Evolutionary conservation across 192 early-diverging fungal genomes (phyloP), one percentile per base, ranked within the genome.

Genomic region (Podila epigama): DNA sequence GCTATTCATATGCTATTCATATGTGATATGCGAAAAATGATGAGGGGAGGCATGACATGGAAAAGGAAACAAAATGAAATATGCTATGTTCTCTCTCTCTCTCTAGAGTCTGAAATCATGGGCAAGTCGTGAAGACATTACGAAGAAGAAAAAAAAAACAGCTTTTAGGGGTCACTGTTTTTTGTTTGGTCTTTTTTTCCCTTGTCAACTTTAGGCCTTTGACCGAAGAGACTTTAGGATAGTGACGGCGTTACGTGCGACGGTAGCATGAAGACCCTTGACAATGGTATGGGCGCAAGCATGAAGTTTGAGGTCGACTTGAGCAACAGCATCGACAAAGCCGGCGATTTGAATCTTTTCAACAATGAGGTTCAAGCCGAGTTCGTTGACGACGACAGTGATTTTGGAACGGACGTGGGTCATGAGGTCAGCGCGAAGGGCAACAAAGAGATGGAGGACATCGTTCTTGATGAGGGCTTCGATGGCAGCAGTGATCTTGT

Each of bases 321-420:
- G 33, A 13, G 56, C 55, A 4, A 59, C 48, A 2, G 61, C 69
- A 33, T 71, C 56, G 0, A 64, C 69, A 29, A 28, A 11, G 0
- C 9, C 59, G 51, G 60, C 51, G 20, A 70, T 34, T 44, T 61
- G 51, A n/a, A 70, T 39, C 59, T 70, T 50, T 16, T 70, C 58
- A 25, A 70, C 25, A n/a, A 71, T 16, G 44, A 71, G n/a, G 36
- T 71, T 71, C 3, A 71, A 35, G 0, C 69, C 61, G 44, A 71
- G 13, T 7, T 64, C 55, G 16, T 42, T n/a, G 13, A 71, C 28
- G 2, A 51, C 15, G 3, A 58, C 37, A 5, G 29, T 41, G 28
- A 71, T n/a, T 18, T 58, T 55, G 22, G 61, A 42, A 10, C 61
- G 60, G 16, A 71, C 61, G 29, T 71, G 61, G 8, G 61, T 25